These are phyloP conservation scores for Starmerella vaccinii DNA, from an alignment of 805 yeast genomes.

Conservation along the genomic window DNA sequence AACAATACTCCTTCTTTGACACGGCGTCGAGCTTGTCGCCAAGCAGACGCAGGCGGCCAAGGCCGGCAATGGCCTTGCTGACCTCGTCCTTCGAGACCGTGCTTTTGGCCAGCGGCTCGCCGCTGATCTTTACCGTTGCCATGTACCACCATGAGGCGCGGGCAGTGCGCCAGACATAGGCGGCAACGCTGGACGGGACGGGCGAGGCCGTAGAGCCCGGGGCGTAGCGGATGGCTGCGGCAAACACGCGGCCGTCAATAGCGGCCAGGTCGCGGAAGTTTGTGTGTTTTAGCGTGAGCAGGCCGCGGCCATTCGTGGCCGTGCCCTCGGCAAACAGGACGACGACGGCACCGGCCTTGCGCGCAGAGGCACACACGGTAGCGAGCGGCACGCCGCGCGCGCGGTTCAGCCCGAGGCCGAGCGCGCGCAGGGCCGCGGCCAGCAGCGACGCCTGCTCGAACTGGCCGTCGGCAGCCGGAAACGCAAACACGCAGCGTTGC, in stretches of 20 bases:
- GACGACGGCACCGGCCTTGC: constrained; percentile 36
- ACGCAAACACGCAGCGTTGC: constrained; percentile 27
- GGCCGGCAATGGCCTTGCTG: constrained; percentile 26
- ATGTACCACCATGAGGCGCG: constrained; percentile 25
- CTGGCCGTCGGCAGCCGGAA: constrained; percentile 37
- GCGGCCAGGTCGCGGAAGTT: constrained; percentile 22
- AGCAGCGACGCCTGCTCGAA: constrained; percentile 17
- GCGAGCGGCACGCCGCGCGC: constrained; percentile 14
- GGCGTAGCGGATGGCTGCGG: constrained; percentile 29
- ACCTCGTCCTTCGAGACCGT: constrained; percentile 16
- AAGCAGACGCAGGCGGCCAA: constrained; percentile 42
- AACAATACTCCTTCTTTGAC: constrained; percentile 36
- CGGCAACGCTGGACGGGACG: constrained; percentile 25
- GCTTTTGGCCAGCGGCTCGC: constrained; percentile 24
- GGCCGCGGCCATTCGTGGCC: constrained; percentile 68
- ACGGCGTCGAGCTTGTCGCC: constrained; percentile 37
- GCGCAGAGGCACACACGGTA: constrained; percentile 22
- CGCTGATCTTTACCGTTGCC: constrained; percentile 26
- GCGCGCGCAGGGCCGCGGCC: constrained; percentile 21
- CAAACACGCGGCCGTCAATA: constrained; percentile 19
- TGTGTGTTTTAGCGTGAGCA: constrained; percentile 45
- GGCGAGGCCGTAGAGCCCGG: constrained; percentile 32
- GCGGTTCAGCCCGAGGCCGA: constrained; percentile 1
- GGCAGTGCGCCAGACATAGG: constrained; percentile 27
- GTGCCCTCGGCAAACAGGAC: constrained; percentile 72